Percentiles rank a stretch among this genome's conserved stretches.
phyloP scores from a whole-genome alignment of 1,284 basidiomycete genomes.

The Chiua sp. region DNA sequence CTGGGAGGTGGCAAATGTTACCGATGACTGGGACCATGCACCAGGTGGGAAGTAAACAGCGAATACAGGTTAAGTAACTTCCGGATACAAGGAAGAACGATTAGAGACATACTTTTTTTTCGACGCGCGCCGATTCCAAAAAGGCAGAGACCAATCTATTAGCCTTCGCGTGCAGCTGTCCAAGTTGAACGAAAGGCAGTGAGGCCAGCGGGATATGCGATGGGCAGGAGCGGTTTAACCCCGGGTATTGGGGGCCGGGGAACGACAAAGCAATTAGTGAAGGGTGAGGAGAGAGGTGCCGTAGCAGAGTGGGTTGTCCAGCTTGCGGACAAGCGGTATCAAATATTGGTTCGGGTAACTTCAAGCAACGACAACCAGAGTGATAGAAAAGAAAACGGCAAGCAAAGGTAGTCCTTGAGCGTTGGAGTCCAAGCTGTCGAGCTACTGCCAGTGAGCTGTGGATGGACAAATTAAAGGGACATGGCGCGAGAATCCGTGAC shows the following conservation, averaged over 20 bases:
- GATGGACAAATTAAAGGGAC: constrained; percentile 6
- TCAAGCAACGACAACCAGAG: neutral
- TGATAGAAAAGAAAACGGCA: neutral
- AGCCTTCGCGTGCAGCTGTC: no score
- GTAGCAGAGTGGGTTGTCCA: neutral
- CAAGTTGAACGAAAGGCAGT: neutral
- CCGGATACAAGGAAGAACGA: neutral
- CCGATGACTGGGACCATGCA: constrained; percentile 3
- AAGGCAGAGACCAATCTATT: neutral
- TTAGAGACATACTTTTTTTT: constrained; percentile 8
- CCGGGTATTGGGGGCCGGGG: neutral
- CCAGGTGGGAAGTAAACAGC: neutral
- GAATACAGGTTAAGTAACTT: neutral
- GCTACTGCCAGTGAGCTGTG: neutral
- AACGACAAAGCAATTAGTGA: neutral
- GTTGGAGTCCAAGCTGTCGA: neutral
- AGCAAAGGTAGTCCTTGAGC: neutral
- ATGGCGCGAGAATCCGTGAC: constrained; percentile 2
- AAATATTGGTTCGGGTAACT: neutral
- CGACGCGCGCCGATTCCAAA: neutral
- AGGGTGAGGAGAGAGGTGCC: neutral
- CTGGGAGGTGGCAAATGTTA: constrained; percentile 15
- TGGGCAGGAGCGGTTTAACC: neutral
- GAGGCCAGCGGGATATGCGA: neutral
- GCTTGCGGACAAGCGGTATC: neutral